phyloP scores from a whole-genome alignment of 345 rosid species.

The Arabidopsis thaliana region TAIR10.1 NC_003074.8:1176501-1177000 shows the following conservation, averaged over 20 bases:
- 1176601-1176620: conserved; percentile 28
- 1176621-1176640: conserved; percentile 44
- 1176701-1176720: conserved; percentile 41
- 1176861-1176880: conserved; percentile 40
- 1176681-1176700: conserved; percentile 40
- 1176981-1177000: conserved; percentile 15
- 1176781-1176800: not conserved
- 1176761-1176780: conserved; percentile 7
- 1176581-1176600: conserved; percentile 37
- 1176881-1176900: conserved; percentile 30
- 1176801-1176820: not conserved
- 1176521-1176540: not conserved
- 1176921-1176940: conserved; percentile 41
- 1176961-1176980: conserved; percentile 44
- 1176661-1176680: conserved; percentile 36
- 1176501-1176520: conserved; percentile 11
- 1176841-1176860: conserved; percentile 36
- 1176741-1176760: conserved; percentile 20
- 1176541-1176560: conserved; percentile 29
- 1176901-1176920: conserved; percentile 16
- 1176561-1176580: conserved; percentile 41
- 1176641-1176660: conserved; percentile 36
- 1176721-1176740: conserved; percentile 39
- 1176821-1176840: not conserved
- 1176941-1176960: conserved; percentile 38